Evolutionary conservation across 192 early-diverging fungal species (phyloP).

Genomic region (Thamnidium elegans): DNA sequence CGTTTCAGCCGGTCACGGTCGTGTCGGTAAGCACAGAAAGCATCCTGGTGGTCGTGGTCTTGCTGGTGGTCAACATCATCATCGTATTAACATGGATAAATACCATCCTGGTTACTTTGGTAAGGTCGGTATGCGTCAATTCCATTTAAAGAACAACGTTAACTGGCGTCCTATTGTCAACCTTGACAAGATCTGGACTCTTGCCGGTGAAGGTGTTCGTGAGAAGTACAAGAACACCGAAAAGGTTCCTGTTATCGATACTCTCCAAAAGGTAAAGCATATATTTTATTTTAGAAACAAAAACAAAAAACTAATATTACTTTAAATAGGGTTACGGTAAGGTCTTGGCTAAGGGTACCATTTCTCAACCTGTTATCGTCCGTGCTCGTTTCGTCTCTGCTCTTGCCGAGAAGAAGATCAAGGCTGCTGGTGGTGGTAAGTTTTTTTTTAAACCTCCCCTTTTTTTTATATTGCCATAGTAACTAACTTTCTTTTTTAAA

Average conservation of each 20-base stretch:
- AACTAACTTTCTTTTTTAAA: not conserved
- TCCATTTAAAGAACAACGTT: conserved; percentile 92
- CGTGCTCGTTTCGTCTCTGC: conserved; percentile 89
- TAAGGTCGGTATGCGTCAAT: conserved; percentile 99
- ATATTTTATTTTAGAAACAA: not conserved
- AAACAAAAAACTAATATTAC: not conserved
- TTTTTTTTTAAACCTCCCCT: not conserved
- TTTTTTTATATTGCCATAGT: not conserved
- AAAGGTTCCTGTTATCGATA: conserved; percentile 90
- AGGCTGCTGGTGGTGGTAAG: conserved; percentile 81
- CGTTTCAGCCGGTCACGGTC: conserved; percentile 99
- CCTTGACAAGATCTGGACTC: conserved; percentile 89
- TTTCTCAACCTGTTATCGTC: conserved; percentile 93
- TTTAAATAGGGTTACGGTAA: conserved; percentile 78
- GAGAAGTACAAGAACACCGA: conserved; percentile 79
- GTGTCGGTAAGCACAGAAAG: conserved; percentile 88
- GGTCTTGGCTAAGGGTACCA: conserved; percentile 91
- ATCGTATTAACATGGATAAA: conserved; percentile 99
- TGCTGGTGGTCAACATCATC: conserved; percentile 99
- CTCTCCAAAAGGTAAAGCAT: conserved; percentile 39
- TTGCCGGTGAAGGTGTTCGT: conserved; percentile 84
- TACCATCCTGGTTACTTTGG: conserved; percentile 99
- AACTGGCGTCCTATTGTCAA: conserved; percentile 86
- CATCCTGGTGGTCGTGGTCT: conserved; percentile 99
- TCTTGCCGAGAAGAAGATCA: conserved; percentile 97